Base-by-base conservation (phyloP, 2,329 filamentous ascomycete species). In the Ilyonectria sp. region DNA sequence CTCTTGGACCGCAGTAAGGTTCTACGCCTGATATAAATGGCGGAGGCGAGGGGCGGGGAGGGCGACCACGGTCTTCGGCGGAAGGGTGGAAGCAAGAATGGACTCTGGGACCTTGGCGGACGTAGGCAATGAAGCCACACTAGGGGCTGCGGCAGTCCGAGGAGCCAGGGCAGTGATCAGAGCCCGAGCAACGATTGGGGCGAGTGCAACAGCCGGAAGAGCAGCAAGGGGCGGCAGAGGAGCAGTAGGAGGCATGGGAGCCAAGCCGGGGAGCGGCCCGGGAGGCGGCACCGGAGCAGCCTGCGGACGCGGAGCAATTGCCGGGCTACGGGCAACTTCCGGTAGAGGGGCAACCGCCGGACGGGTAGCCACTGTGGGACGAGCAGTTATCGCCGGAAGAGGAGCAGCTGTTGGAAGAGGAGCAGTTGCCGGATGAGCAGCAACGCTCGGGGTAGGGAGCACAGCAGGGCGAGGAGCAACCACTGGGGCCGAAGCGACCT, bases 151-250 rank as follows among this genome's bases (percentile, higher is more conserved):
- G 1, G 58, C 62, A 6, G 59, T 44, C 11, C 47, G 33, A 5
- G 72, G 69, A 5, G 46, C 26, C 1, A 73, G 37, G 19, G 49
- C 65, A 17, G 57, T 63, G 1, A 43, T 29, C 44, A 73, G 40
- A 2, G 60, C 63, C 2, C 49, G 47, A 3, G 52, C 63, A 10
- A 74, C 62, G 4, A 69, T 64, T 4, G 72, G 72, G 1, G 55
- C 70, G 6, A 72, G 35, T 13, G 61, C 29, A 7, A 69, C 50
- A 15, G 55, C 15, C 11, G 72, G 72, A 1, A 69, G 11, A 53
- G 57, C 60, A n/a, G 71, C 68, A 23, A 49, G 29, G 6, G 43
- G 17, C 17, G 67, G 67, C 15, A 40, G 47, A n/a, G 58, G 50
- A 31, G 67, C 71, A 11, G 23, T n/a, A 21, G 23, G 23, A 23